Conservation (phyloP, 306 rosid genomes). For the Canavalia ensiformis region DNA sequence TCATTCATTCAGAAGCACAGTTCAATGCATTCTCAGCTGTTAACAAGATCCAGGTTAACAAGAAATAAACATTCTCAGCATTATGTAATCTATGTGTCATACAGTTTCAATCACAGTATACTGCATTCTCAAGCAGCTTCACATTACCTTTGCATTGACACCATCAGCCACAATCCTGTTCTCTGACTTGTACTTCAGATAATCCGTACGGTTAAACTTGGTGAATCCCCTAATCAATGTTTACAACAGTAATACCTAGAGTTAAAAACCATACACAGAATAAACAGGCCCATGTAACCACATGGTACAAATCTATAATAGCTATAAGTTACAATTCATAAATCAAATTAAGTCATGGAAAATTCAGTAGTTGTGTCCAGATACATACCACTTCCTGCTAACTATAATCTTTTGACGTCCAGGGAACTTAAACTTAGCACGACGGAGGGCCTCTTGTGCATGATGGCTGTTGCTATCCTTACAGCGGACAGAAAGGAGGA, state of each 20-base stretch:
- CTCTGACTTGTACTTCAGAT: slow-evolving; percentile 46
- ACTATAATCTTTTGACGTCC: slow-evolving; percentile 15
- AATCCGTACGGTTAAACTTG: slow-evolving; percentile 64
- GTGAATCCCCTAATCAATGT: slow-evolving; percentile 66
- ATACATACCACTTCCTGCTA: slow-evolving; percentile 24
- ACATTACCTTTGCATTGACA: slow-evolving; percentile 71
- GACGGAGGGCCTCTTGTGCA: slow-evolving; percentile 16
- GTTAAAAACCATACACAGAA: background rate
- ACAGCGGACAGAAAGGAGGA: slow-evolving; percentile 8
- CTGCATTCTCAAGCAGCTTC: background rate
- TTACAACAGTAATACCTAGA: background rate
- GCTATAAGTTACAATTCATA: background rate
- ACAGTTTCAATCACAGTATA: background rate
- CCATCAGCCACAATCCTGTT: slow-evolving; percentile 58
- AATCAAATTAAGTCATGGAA: background rate
- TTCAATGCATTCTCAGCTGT: background rate
- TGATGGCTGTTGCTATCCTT: slow-evolving; percentile 21
- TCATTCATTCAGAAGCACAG: background rate
- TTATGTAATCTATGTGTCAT: background rate
- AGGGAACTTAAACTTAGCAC: slow-evolving; percentile 24
- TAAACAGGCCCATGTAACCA: background rate
- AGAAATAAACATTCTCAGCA: background rate
- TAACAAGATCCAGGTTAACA: background rate
- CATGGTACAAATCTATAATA: background rate
- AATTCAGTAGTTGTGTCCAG: background rate